Conservation (phyloP, 139 green algal species). For the Coccomyxa sp. region DNA sequence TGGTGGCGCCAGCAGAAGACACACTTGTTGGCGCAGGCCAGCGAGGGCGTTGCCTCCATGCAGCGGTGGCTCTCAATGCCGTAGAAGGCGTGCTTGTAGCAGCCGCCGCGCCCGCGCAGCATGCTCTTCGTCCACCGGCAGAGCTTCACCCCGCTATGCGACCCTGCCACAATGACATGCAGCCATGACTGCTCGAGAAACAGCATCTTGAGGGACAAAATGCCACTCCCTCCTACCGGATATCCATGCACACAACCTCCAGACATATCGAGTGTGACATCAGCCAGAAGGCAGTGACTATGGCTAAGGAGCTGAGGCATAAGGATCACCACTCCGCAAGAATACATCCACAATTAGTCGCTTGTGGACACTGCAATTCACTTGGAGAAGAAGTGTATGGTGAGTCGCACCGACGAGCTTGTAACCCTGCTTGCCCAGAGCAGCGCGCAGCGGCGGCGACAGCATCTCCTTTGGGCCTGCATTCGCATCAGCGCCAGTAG, state of each 20-base stretch:
- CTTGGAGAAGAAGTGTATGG: too few species aligned
- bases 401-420: constrained; percentile 64
- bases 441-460: constrained; percentile 39
- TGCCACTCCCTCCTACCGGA: too few species aligned
- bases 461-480: constrained; percentile 56
- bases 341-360: too few species aligned
- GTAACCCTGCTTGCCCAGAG: constrained; percentile 79
- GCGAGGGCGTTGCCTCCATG: constrained; percentile 71
- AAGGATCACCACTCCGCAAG: too few species aligned
- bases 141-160: constrained; percentile 82
- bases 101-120: constrained; percentile 69
- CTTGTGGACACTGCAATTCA: too few species aligned
- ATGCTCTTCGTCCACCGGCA: constrained; percentile 84
- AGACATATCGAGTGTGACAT: too few species aligned
- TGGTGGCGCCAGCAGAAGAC: constrained; percentile 79
- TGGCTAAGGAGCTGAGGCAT: too few species aligned
- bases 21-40: constrained; percentile 84
- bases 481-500: neutral
- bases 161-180: neutral
- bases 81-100: constrained; percentile 88
- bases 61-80: constrained; percentile 73
- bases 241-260: too few species aligned
- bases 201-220: too few species aligned
- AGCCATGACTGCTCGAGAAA: neutral
- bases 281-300: too few species aligned